Conservation (phyloP, 2,329 filamentous ascomycete species). For the Scedosporium minutisporum region DNA sequence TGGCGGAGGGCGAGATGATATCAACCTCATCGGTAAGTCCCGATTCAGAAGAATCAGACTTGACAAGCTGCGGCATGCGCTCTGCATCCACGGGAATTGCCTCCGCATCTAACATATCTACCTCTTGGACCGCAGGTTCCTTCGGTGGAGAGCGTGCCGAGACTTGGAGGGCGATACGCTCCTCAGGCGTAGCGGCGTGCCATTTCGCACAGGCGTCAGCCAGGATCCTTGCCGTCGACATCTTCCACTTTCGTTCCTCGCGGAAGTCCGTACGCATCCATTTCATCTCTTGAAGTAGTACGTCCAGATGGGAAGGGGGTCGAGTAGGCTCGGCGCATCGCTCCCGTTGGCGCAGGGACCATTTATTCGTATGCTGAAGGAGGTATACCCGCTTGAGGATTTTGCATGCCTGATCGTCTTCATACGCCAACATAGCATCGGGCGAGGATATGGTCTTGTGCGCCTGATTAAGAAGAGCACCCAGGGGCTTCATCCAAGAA, state of each 20-base stretch:
- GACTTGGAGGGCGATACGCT: constrained; percentile 60
- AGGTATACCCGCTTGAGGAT: constrained; percentile 82
- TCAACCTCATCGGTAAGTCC: constrained; percentile 29
- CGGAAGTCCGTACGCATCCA: constrained; percentile 98
- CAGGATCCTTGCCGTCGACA: constrained; percentile 66
- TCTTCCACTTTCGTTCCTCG: constrained; percentile 92
- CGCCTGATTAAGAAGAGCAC: constrained; percentile 68
- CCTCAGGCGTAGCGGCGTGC: constrained; percentile 54
- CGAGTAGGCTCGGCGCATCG: constrained; percentile 72
- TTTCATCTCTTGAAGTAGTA: constrained; percentile 82
- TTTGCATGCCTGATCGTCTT: constrained; percentile 80
- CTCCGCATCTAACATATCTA: constrained; percentile 19
- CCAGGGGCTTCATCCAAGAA: constrained; percentile 52
- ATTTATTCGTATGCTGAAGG: constrained; percentile 81
- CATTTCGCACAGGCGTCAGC: constrained; percentile 80
- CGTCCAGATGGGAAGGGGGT: constrained; percentile 72
- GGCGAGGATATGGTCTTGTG: constrained; percentile 84
- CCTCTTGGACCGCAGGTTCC: constrained; percentile 13
- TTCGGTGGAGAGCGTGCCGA: constrained; percentile 40
- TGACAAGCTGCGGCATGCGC: constrained; percentile 28
- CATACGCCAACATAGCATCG: constrained; percentile 72
- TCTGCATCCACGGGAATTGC: constrained; percentile 30
- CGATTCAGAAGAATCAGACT: constrained; percentile 6
- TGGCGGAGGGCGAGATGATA: constrained; percentile 59
- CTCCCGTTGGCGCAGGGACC: constrained; percentile 84